A percentile compares a stretch with the other conserved stretches of the same genome.
These are phyloP conservation scores for Phialophora chinensis DNA, from an alignment of 2,329 filamentous ascomycete genomes.

Conservation along the genomic window DNA sequence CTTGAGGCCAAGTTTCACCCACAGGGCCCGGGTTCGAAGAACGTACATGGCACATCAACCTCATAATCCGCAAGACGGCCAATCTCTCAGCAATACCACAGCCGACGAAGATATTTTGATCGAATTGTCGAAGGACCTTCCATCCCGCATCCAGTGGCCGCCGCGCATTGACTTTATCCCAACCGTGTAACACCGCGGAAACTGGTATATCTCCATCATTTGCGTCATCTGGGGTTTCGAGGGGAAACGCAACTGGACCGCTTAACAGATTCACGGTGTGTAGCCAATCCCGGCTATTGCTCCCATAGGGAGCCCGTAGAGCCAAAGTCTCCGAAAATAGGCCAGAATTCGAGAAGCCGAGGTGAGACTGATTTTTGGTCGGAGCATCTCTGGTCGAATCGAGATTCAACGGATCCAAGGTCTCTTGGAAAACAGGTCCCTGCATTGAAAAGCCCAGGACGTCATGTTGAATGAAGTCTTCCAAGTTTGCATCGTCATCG, in stretches of 20 bases:
- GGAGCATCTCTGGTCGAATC: background rate
- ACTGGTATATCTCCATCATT: background rate
- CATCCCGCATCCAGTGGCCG: constrained; percentile 24
- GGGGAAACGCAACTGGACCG: background rate
- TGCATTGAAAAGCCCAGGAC: background rate
- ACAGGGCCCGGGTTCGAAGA: background rate
- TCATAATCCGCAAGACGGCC: constrained; percentile 4
- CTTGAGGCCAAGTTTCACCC: background rate
- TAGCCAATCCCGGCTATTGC: background rate
- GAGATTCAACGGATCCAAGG: background rate
- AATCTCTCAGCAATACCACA: constrained; percentile 16
- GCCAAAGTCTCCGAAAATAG: background rate
- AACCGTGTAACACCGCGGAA: background rate
- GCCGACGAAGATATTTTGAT: constrained; percentile 21
- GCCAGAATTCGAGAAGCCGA: background rate
- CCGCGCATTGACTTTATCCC: background rate
- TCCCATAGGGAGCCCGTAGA: background rate
- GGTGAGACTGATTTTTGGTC: background rate
- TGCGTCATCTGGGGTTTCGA: background rate
- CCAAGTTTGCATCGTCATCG: background rate
- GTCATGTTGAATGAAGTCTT: background rate
- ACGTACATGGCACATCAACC: background rate
- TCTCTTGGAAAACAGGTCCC: background rate
- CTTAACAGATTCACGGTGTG: background rate
- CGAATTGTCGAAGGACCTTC: constrained; percentile 26